phyloP scores from a whole-genome alignment of 768 basidiomycete species.

The Pisolithus microcarpus region DNA sequence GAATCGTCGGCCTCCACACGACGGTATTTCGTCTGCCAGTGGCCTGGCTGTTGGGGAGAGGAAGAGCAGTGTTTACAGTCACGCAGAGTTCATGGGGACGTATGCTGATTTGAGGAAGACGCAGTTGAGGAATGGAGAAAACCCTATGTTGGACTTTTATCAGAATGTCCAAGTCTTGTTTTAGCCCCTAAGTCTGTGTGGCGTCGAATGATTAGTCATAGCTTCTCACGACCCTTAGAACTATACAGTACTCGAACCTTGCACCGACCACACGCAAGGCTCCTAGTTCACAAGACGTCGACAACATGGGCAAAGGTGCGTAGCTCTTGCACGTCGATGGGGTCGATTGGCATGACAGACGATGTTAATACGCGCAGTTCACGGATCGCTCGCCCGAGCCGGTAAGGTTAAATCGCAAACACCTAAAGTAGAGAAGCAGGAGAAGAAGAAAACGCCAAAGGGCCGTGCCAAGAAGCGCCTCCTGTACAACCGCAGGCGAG shows the following conservation, averaged over 20 bases:
- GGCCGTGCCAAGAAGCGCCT: constrained; percentile 97
- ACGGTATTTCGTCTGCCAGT: constrained; percentile 68
- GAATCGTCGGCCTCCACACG: constrained; percentile 50
- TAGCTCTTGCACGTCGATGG: constrained; percentile 6
- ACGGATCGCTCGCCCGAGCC: constrained; percentile 99
- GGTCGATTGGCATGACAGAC: background rate
- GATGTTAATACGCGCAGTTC: constrained; percentile 47
- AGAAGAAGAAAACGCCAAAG: constrained; percentile 98
- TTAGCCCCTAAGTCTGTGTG: background rate
- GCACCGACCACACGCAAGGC: constrained; percentile 19
- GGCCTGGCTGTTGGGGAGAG: constrained; percentile 75
- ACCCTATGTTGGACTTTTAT: constrained; percentile 85
- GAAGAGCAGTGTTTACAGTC: constrained; percentile 78
- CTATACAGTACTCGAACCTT: constrained; percentile 35
- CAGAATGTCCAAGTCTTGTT: constrained; percentile 93
- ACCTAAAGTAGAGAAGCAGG: constrained; percentile 96
- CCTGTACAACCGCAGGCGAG: constrained; percentile 88
- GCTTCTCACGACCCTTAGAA: constrained; percentile 34
- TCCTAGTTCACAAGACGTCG: constrained; percentile 40
- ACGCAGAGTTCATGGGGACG: constrained; percentile 81
- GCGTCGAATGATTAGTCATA: constrained; percentile 6
- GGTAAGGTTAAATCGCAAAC: constrained; percentile 99
- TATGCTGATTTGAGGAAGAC: constrained; percentile 76
- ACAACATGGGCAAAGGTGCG: constrained; percentile 71
- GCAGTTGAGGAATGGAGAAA: constrained; percentile 70